A percentile compares a stretch with the other conserved stretches of the same genome.
Evolutionary conservation across 2,329 filamentous ascomycete species (phyloP).

Genomic region (Ophiobolus disseminans): DNA sequence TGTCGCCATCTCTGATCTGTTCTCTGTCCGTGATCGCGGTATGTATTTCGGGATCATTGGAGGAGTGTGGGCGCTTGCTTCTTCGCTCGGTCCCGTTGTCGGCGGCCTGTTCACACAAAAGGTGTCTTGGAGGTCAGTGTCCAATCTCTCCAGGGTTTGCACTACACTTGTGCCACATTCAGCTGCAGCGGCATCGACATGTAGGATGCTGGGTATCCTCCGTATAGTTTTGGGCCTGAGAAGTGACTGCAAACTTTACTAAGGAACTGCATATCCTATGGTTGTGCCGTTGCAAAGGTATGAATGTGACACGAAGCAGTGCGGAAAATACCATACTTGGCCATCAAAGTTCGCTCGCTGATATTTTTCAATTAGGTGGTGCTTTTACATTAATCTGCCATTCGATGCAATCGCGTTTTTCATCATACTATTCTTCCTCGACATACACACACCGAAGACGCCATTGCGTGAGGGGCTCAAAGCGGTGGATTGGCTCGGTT

Average conservation of each 20-base stretch:
- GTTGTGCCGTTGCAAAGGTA: too few relatives aligned
- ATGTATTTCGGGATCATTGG: conserved; percentile 71
- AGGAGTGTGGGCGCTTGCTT: conserved; percentile 71
- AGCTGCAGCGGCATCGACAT: too few relatives aligned
- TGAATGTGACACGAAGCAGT: too few relatives aligned
- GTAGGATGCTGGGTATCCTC: too few relatives aligned
- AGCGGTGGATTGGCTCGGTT: conserved; percentile 71
- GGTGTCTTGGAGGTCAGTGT: conserved; percentile 65
- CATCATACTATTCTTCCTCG: conserved; percentile 66
- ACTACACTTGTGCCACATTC: too few relatives aligned
- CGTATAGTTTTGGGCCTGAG: too few relatives aligned
- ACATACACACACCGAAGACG: conserved; percentile 71
- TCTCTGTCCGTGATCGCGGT: conserved; percentile 65
- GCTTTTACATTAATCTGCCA: conserved; percentile 69
- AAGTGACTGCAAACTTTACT: too few relatives aligned
- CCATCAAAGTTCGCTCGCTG: too few relatives aligned
- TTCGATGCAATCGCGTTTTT: conserved; percentile 66
- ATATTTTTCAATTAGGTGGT: conserved; percentile 44
- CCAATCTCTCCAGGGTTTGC: not conserved
- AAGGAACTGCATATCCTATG: too few relatives aligned
- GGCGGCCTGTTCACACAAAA: conserved; percentile 71
- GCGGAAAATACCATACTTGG: too few relatives aligned
- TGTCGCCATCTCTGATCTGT: conserved; percentile 69
- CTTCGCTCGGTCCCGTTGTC: conserved; percentile 69
- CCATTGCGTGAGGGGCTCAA: conserved; percentile 67